Evolutionary conservation across 75 land plant genomes (phyloP).

Genomic region (Azolla pinnata): DNA sequence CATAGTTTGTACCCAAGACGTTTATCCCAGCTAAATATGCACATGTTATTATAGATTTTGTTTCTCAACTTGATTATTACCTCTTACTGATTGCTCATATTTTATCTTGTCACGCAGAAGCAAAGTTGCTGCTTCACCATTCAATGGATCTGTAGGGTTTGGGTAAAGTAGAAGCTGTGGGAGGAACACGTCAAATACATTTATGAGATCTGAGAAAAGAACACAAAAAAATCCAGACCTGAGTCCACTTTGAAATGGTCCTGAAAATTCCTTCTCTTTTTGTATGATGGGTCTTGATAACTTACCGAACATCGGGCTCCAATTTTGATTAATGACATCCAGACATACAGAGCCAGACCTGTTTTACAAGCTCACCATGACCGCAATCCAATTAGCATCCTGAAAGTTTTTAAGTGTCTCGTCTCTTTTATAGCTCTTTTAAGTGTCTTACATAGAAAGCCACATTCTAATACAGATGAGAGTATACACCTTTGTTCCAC

Average conservation of each 20-base stretch:
- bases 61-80: too few species aligned
- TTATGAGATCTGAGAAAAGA: constrained; percentile 49
- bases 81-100: constrained; percentile 78
- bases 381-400: too few species aligned
- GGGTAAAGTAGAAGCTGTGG: constrained; percentile 84
- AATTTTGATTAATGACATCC: constrained; percentile 84
- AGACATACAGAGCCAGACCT: constrained; percentile 89
- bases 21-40: too few species aligned
- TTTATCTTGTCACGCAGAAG: constrained; percentile 63
- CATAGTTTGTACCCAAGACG: too few species aligned
- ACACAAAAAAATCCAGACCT: neutral
- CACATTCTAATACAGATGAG: too few species aligned
- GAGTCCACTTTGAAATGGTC: neutral
- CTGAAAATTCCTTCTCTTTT: neutral
- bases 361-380: constrained; percentile 4
- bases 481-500: too few species aligned
- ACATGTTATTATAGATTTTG: too few species aligned
- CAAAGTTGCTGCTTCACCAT: constrained; percentile 76
- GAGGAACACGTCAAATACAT: constrained; percentile 81
- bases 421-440: too few species aligned
- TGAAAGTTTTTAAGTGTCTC: too few species aligned
- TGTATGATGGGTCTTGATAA: too few species aligned
- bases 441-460: too few species aligned
- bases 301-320: constrained; percentile 93
- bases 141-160: constrained; percentile 80